Base-by-base conservation (phyloP, 1,139 yeast species). In the Yamadazyma atlantica region DNA sequence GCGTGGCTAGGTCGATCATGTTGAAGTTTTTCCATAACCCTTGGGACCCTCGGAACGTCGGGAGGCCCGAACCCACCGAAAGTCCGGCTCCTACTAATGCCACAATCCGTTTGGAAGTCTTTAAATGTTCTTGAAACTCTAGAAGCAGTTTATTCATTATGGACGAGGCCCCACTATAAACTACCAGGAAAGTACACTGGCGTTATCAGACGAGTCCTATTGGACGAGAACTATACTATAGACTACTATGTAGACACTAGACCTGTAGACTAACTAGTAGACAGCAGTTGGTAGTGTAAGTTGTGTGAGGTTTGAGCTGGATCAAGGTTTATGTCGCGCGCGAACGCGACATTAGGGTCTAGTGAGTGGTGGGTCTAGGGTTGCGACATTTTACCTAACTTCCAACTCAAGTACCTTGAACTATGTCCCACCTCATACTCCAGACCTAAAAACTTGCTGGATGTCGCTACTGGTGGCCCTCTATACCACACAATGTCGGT, bases 1-100 rank as follows among this genome's bases (percentile, higher is more conserved):
- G 95, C 0, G 96, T 88, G 5, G 95, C 95, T 37, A 88, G 66
- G 51, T 88, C 96, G 33, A 86, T 82, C 54, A 89, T 80, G 38
- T 84, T 85, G 60, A 79, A 84, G 48, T 81, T 80, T 48, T 78
- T 73, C 96, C 96, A 88, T 19, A 82, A 61, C 0, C 92, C 94
- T 36, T 82, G 82, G 1, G 81, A 62, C 3, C 89, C 88, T 35
- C 89, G 64, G 52, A 80, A 84, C 0, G 92, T 82, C 3, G 87
- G 80, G 11, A 87, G 62, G 1, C 96, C 95, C 1, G 92, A 82
- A 1, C 85, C 67, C 0, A 80, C 90, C 4, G 90, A 82, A 7
- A 87, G 67, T 0, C 96, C 96, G 2, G 95, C 90, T 1, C 96
- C 96, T 2, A 84, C 87, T 24, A 87, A 66, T 1, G 90, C 92